Base-by-base conservation (phyloP, 2,329 filamentous ascomycete species). In the Fusarium brachygibbosum region DNA sequence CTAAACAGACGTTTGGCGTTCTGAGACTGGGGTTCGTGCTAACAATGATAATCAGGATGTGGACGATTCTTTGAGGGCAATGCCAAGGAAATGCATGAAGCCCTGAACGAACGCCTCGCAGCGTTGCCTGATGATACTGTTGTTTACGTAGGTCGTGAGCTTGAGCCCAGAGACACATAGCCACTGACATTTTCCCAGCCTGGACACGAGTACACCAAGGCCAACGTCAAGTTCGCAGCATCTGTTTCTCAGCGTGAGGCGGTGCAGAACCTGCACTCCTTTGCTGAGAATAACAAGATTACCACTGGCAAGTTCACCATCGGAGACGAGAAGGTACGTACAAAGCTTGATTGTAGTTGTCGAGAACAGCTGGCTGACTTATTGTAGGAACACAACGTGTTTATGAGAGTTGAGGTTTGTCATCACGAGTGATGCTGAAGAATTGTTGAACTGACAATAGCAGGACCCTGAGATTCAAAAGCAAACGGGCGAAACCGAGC, bases 261-360 rank as follows among this genome's bases (percentile, higher is more conserved):
- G 1, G 88, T 98, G 67, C 90, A 92, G 84, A 91, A 90, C 73
- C 85, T 99, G 32, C 84, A 92, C 70, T 84, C 86, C 0, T 98
- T 93, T 78, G 92, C 93, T 2, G 88, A 92, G 56, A 85, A 87
- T 63, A 95, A 98, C 80, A 84, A 90, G 81, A 88, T 98, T 82
- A 98, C 96, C 2, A 94, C 97, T 79, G 96, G 96, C 46, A 93
- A 94, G 76, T 98, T 97, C 74, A 99, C 95, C 0, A 98, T 99
- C 79, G 94, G 91, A 0, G 94, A 99, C 76, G 96, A 99, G 82
- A 98, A 98, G 90, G 93, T 93, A 80, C 59, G 80, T 35, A 12
- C 58, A 80, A 38, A 21, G 10, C 52, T 8, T 28, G 9, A 13
- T 25, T 12, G 14, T 1, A 4, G 14, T 21, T 29, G 3, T 11